Evolutionary conservation across 1,284 basidiomycete genomes (phyloP), one percentile per base, ranked within the genome.

Genomic region (Exobasidium cylindrosporum): DNA sequence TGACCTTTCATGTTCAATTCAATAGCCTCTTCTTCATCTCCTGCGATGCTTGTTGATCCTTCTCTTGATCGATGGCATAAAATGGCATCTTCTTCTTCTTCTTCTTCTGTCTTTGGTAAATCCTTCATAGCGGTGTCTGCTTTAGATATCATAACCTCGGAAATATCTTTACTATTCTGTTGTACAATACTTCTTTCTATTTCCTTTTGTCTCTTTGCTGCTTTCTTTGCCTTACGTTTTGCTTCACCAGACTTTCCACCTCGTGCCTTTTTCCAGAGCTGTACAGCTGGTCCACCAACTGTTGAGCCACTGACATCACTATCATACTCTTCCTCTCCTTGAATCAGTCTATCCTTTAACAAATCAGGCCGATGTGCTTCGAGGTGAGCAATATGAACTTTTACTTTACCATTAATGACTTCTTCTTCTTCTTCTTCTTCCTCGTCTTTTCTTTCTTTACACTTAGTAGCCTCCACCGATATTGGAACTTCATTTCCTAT

Each of bases 281-380:
- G 55, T 23, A 65, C 56, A 7, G 65, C 71, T 13, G 71, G 71
- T 11, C 71, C 71, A 1, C 70, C 71, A 0, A 72, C 57, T 0
- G 70, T 73, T 26, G 67, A 69, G 10, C 71, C 71, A 40, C 67
- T 70, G 5, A 60, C 68, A 31, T 72, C 71, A 21, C 63, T 67
- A 2, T 65, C 65, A 13, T 68, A 53, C 13, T 55, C 58, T 7
- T 56, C 66, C 14, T n/a, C 58, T 4, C 23, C 46, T 43, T 40
- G 4, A 11, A 14, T 23, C 3, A 13, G 14, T 14, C 21, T 11
- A 35, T 64, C 65, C n/a, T 59, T 50, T 7, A 73, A 64, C 24
- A 73, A 56, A 46, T 73, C 71, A 5, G 71, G 71, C 26, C 67
- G 45, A 24, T 71, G 69, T n/a, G 45, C 47, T 35, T 72, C 69